A percentile compares a stretch with the other conserved stretches of the same genome.
phyloP scores from a whole-genome alignment of 2,329 filamentous ascomycete genomes.

The Cladosporium sp. region DNA sequence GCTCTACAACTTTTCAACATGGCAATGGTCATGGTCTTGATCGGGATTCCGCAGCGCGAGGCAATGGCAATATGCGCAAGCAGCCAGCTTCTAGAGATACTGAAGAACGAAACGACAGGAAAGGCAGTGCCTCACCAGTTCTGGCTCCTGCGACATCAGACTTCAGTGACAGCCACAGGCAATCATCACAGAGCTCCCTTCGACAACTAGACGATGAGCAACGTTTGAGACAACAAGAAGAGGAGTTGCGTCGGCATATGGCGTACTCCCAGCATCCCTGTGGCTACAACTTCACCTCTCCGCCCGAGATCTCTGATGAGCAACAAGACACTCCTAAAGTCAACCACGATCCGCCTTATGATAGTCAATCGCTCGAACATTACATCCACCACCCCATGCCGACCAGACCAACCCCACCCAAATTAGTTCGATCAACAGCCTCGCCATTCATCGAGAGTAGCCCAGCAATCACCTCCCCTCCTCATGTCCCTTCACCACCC shows the following conservation, averaged over 20 bases:
- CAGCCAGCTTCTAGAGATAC: background rate
- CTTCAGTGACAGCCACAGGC: conserved; percentile 4
- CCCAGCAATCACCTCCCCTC: conserved; percentile 24
- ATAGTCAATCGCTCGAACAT: conserved; percentile 1
- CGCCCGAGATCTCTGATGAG: background rate
- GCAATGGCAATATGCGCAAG: background rate
- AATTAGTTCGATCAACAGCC: background rate
- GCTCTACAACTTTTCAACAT: background rate
- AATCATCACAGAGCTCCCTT: background rate
- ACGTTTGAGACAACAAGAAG: conserved; percentile 20
- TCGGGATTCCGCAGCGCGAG: background rate
- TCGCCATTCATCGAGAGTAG: conserved; percentile 14
- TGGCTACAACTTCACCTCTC: background rate
- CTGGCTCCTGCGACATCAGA: conserved; percentile 1
- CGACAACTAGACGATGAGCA: conserved; percentile 14
- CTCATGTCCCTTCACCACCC: conserved; percentile 28
- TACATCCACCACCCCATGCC: conserved; percentile 7
- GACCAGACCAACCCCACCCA: background rate
- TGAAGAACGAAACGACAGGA: background rate
- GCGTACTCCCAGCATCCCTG: conserved; percentile 18
- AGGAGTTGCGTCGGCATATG: conserved; percentile 22
- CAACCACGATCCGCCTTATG: background rate
- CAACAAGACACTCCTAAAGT: background rate
- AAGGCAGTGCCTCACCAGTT: conserved; percentile 10
- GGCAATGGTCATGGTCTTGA: background rate